These are phyloP conservation scores for Diaporthe aspalathi DNA, from an alignment of 2,329 filamentous ascomycete species.

Conservation along the genomic window DNA sequence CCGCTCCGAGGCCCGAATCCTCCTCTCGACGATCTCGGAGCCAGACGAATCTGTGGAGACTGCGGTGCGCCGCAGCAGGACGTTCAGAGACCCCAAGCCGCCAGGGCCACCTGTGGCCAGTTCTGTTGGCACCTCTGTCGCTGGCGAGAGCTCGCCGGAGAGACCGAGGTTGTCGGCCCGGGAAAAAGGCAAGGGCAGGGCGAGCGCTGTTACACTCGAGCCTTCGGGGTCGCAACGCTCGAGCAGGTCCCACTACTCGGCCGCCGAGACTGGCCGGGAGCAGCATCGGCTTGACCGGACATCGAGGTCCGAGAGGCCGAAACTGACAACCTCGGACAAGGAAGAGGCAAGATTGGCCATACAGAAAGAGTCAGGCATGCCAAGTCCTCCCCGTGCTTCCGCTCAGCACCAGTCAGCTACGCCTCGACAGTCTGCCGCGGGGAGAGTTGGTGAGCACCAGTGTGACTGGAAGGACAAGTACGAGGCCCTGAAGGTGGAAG, in stretches of 20 bases:
- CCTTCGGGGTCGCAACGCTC: neutral
- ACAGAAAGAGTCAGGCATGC: neutral
- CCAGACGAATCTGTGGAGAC: conserved; percentile 13
- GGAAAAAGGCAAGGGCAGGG: conserved; percentile 18
- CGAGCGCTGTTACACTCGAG: neutral
- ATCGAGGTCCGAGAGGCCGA: neutral
- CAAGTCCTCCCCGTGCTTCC: neutral
- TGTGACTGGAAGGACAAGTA: conserved; percentile 58
- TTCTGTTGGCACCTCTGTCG: neutral
- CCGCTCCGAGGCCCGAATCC: conserved; percentile 14
- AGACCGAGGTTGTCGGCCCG: neutral
- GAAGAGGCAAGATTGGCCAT: neutral
- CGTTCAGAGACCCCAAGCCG: neutral
- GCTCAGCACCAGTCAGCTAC: neutral
- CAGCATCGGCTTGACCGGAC: neutral
- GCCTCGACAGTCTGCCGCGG: neutral
- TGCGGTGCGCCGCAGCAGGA: neutral
- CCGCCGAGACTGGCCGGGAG: neutral
- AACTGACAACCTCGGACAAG: neutral
- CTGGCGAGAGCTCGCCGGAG: neutral
- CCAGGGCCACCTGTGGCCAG: neutral
- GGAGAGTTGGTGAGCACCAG: conserved; percentile 47
- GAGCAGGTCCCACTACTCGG: neutral
- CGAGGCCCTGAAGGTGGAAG: conserved; percentile 53
- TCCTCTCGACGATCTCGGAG: neutral